These are phyloP conservation scores for Kluyveromyces lactis DNA, from an alignment of 805 yeast genomes.

Conservation along the genomic window DNA sequence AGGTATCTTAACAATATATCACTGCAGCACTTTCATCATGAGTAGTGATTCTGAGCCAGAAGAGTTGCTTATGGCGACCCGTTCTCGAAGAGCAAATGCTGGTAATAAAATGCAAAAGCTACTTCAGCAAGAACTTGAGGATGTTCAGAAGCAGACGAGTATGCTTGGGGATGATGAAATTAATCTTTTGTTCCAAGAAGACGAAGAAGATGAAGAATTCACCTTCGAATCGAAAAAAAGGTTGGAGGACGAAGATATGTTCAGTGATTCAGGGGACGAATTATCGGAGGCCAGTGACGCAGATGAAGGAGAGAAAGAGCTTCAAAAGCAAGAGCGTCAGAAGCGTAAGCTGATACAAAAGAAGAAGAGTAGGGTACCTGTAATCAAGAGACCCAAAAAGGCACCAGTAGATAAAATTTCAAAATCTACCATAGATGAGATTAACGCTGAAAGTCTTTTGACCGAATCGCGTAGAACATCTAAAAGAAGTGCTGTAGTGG, in stretches of 20 bases:
- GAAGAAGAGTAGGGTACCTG: slow-evolving; percentile 6
- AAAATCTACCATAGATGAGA: slow-evolving; percentile 23
- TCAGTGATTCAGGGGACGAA: slow-evolving; percentile 25
- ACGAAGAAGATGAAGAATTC: slow-evolving; percentile 47
- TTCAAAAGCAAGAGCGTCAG: slow-evolving; percentile 9
- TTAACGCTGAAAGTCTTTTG: slow-evolving; percentile 46
- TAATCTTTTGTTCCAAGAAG: slow-evolving; percentile 58
- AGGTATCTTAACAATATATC: too few species aligned
- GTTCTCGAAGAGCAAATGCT: slow-evolving; percentile 78
- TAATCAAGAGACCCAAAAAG: slow-evolving; percentile 16
- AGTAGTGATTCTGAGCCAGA: slow-evolving; percentile 10
- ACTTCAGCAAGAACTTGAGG: slow-evolving; percentile 55
- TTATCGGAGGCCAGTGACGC: slow-evolving; percentile 22
- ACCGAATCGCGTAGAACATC: slow-evolving; percentile 57
- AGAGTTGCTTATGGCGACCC: slow-evolving; percentile 50
- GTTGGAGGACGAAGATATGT: slow-evolving; percentile 27
- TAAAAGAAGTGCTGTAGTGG: slow-evolving; percentile 67
- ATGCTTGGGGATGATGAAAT: slow-evolving; percentile 74
- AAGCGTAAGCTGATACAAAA: slow-evolving; percentile 7
- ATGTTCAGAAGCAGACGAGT: slow-evolving; percentile 26
- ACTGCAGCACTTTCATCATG: too few species aligned
- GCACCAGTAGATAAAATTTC: slow-evolving; percentile 15
- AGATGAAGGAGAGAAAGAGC: slow-evolving; percentile 19
- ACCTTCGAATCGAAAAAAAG: slow-evolving; percentile 22
- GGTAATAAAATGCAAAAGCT: slow-evolving; percentile 75